Evolutionary conservation across 23 red algal species (phyloP).

Genomic region (Gracilaria caudata): DNA sequence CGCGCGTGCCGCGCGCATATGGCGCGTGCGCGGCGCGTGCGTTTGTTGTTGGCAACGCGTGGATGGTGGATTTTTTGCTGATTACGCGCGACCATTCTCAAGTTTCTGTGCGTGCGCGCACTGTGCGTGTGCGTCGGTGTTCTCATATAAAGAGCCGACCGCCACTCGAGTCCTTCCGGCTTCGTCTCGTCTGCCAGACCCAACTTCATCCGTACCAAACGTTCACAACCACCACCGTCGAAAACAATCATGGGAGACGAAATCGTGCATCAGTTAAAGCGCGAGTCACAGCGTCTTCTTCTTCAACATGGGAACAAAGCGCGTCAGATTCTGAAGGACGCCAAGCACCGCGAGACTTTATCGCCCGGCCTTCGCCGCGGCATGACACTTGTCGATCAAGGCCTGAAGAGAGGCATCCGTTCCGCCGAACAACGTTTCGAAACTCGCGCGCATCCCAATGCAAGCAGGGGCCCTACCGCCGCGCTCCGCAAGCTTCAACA

Average conservation of each 20-base stretch:
- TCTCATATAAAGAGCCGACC: background rate
- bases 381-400: background rate
- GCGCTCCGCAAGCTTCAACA: slow-evolving; percentile 8
- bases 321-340: background rate
- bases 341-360: background rate
- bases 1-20: background rate
- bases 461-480: background rate
- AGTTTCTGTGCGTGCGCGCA: no score
- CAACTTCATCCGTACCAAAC: no score
- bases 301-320: slow-evolving; percentile 7
- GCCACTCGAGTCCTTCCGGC: background rate
- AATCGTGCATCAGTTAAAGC: slow-evolving; percentile 6
- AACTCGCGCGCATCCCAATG: background rate
- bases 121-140: no score
- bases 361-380: background rate
- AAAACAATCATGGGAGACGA: background rate
- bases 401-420: slow-evolving; percentile 2
- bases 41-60: background rate
- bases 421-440: slow-evolving; percentile 16
- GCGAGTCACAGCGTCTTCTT: slow-evolving; percentile 9
- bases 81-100: no score
- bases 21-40: background rate
- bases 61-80: background rate
- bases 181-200: background rate
- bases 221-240: no score